These are phyloP conservation scores for Pulchroboletus neoregius DNA, from an alignment of 1,284 basidiomycete genomes.

Conservation along the genomic window DNA sequence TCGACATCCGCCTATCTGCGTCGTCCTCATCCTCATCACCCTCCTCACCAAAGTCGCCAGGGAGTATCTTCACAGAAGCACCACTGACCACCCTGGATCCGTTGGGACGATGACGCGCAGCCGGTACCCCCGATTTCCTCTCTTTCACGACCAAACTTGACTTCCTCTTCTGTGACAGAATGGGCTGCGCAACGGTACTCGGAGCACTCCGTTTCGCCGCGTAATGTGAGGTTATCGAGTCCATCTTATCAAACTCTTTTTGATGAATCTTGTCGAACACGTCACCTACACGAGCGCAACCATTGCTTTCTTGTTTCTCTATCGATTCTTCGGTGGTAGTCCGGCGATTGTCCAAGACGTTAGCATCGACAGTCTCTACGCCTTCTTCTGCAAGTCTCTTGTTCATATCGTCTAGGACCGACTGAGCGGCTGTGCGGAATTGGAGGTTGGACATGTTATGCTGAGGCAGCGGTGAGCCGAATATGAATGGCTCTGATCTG, in stretches of 20 bases:
- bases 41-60: slow-evolving; percentile 54
- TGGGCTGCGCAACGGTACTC: slow-evolving; percentile 11
- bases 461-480: slow-evolving; percentile 65
- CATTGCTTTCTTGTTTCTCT: slow-evolving; percentile 25
- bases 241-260: slow-evolving; percentile 68
- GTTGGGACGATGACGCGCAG: slow-evolving; percentile 26
- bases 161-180: slow-evolving; percentile 40
- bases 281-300: slow-evolving; percentile 27
- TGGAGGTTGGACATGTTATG: slow-evolving; percentile 56
- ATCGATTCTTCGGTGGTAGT: slow-evolving; percentile 1
- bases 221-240: slow-evolving; percentile 63
- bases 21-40: slow-evolving; percentile 42
- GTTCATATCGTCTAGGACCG: slow-evolving; percentile 77
- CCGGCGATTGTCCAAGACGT: slow-evolving; percentile 38
- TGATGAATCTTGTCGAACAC: slow-evolving; percentile 63
- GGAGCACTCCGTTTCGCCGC: slow-evolving; percentile 44
- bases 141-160: slow-evolving; percentile 42
- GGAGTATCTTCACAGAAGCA: slow-evolving; percentile 44
- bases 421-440: slow-evolving; percentile 57
- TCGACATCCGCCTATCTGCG: slow-evolving; percentile 31
- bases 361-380: slow-evolving; percentile 40
- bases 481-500: slow-evolving; percentile 55
- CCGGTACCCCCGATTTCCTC: slow-evolving; percentile 36
- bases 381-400: slow-evolving; percentile 52
- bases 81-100: slow-evolving; percentile 36